Conservation (phyloP, 129 eudicot species). For the Calendula officinalis region DNA sequence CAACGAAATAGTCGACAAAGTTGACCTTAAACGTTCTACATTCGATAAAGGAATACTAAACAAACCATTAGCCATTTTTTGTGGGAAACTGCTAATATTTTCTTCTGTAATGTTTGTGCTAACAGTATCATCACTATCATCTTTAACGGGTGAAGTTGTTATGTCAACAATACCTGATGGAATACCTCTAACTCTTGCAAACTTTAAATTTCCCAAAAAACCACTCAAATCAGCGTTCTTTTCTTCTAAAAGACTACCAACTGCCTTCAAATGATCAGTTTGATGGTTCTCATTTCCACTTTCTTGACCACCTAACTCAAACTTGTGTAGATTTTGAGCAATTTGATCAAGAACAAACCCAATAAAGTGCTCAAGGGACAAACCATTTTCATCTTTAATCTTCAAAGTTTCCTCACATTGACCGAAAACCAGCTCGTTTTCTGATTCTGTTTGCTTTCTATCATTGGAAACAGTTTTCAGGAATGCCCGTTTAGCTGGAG, state of each 20-base stretch:
- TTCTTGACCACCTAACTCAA: slow-evolving; percentile 48
- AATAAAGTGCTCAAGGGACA: slow-evolving; percentile 46
- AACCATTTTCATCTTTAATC: slow-evolving; percentile 40
- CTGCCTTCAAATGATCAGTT: slow-evolving; percentile 60
- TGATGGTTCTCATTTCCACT: slow-evolving; percentile 36
- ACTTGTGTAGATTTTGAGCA: slow-evolving; percentile 53
- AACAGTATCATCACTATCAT: slow-evolving; percentile 43
- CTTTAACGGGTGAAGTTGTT: slow-evolving; percentile 48
- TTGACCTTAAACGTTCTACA: slow-evolving; percentile 80
- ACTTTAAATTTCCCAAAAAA: slow-evolving; percentile 62
- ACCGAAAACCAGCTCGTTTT: slow-evolving; percentile 28
- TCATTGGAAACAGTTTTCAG: slow-evolving; percentile 30
- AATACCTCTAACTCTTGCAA: slow-evolving; percentile 84
- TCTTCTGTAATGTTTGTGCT: slow-evolving; percentile 46
- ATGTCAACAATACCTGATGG: slow-evolving; percentile 63
- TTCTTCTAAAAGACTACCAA: slow-evolving; percentile 53
- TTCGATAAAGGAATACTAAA: slow-evolving; percentile 89
- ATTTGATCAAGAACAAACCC: slow-evolving; percentile 60
- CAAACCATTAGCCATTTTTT: slow-evolving; percentile 69
- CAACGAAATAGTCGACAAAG: slow-evolving; percentile 76
- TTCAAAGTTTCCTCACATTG: slow-evolving; percentile 34
- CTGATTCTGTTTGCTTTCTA: slow-evolving; percentile 36
- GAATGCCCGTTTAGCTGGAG: slow-evolving; percentile 16
- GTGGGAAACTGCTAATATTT: slow-evolving; percentile 46
- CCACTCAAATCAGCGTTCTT: slow-evolving; percentile 58